Percentiles rank a stretch among this genome's conserved stretches.
phyloP scores from a whole-genome alignment of 1,284 basidiomycete species.

The Papiliotrema laurentii region DNA sequence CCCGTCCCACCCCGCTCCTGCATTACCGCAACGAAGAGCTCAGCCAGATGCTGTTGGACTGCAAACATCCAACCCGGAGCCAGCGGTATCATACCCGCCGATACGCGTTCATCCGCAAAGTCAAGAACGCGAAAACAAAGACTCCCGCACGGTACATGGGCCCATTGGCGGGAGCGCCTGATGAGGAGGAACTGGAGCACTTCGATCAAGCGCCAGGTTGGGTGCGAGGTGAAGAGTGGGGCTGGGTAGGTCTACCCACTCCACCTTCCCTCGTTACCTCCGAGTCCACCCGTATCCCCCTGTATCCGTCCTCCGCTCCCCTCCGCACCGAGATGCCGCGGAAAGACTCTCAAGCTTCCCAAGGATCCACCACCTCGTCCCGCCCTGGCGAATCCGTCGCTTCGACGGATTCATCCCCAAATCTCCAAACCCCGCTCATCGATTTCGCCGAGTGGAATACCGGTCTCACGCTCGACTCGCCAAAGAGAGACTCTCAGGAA shows the following conservation, averaged over 20 bases:
- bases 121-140: conserved; percentile 22
- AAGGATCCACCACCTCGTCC: too few relatives aligned
- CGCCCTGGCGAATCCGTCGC: too few relatives aligned
- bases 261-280: conserved; percentile 17
- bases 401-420: too few relatives aligned
- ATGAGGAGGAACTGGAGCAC: conserved; percentile 37
- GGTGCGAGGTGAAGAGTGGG: conserved; percentile 44
- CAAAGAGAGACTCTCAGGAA: too few relatives aligned
- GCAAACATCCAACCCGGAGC: conserved; percentile 47
- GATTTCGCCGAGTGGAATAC: too few relatives aligned
- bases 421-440: too few relatives aligned
- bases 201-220: conserved; percentile 46
- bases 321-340: too few relatives aligned
- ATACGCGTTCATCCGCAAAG: conserved; percentile 50
- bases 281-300: conserved; percentile 17
- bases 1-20: conserved; percentile 27
- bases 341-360: too few relatives aligned
- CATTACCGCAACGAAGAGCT: conserved; percentile 49
- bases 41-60: conserved; percentile 51
- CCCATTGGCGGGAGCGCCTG: conserved; percentile 13
- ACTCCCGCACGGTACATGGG: conserved; percentile 1
- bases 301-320: conserved; percentile 4
- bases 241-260: conserved; percentile 28
- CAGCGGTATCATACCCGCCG: conserved; percentile 48
- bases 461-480: too few relatives aligned